A percentile compares a stretch with the other conserved stretches of the same genome.
Evolutionary conservation across 2,329 filamentous ascomycete genomes (phyloP).

Genomic region (Exophiala sp.): DNA sequence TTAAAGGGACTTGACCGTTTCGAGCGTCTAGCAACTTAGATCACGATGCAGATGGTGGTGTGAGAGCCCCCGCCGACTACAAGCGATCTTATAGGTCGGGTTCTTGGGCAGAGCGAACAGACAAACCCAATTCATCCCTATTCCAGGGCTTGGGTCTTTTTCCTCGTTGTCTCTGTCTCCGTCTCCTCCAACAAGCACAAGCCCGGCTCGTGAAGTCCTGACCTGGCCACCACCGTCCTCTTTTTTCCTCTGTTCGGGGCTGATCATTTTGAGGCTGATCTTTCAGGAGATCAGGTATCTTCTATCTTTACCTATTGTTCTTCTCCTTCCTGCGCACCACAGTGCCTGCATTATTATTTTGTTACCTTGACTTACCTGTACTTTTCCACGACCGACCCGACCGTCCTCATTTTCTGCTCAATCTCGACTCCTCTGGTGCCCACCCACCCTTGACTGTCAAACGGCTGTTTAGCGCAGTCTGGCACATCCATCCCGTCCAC

Average conservation of each 20-base stretch:
- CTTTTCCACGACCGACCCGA: not conserved
- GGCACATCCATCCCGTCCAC: conserved; percentile 7
- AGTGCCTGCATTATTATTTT: not conserved
- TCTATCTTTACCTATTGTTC: not conserved
- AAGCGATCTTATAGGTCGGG: too few species aligned
- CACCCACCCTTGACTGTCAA: conserved; percentile 2
- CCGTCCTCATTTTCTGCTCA: not conserved
- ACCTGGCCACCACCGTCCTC: not conserved
- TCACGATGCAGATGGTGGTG: too few species aligned
- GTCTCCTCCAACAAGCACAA: too few species aligned
- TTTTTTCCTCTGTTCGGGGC: not conserved
- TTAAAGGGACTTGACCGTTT: too few species aligned
- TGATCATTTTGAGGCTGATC: not conserved
- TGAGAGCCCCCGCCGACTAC: too few species aligned
- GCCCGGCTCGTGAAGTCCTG: too few species aligned
- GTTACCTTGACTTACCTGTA: not conserved
- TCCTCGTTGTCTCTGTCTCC: too few species aligned
- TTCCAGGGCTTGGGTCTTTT: too few species aligned
- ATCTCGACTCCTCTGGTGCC: not conserved
- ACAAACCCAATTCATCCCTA: too few species aligned
- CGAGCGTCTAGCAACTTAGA: too few species aligned
- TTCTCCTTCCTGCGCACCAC: not conserved
- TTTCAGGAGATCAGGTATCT: conserved; percentile 3
- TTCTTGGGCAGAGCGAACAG: too few species aligned
- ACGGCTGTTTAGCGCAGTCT: conserved; percentile 10